Base-by-base conservation (phyloP, 495 filamentous ascomycete genomes). In the Xylaria telfairii region DNA sequence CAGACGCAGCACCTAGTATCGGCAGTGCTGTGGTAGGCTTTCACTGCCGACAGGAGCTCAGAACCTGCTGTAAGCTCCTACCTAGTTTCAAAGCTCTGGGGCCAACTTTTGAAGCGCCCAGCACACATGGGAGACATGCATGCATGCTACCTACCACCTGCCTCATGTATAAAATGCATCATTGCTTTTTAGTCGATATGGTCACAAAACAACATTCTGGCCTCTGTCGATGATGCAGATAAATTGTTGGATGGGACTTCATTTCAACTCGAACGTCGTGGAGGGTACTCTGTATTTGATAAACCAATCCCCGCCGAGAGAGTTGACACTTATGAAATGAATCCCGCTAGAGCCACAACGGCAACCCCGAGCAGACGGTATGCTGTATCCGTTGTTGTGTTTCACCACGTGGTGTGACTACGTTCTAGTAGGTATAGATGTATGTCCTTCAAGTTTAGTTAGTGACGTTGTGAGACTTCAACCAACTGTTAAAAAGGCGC, bases 351-450 rank as follows among this genome's bases (percentile, higher is more conserved):
- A 53, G 26, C 47, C 5, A 17, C n/a, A 34, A 61, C 57, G 57
- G 57, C 19, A 61, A 24, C 19, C 12, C 57, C 57, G 57, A 61
- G 26, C 32, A 60, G 32, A 60, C 19, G 19, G 34, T 19, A 61
- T 32, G 34, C 30, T 34, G 3, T 51, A 51, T 37, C 54, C 30
- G 17, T n/a, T 59, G 0, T 28, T 19, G 41, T 24, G 56, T 61
- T 61, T 26, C 57, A 61, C 57, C n/a, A 37, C 54, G 54, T 59
- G 30, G 28, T 37, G 19, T 5, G 49, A n/a, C n/a, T n/a, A n/a
- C n/a, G 34, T 37, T 37, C 34, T 8, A 37, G 34, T 6, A 37
- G 5, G 37, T 57, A 34, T 28, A 37, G 7, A 10, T 37, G 30
- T 37, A n/a, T 21, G 30, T 57, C 30, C 19, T 57, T 9, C n/a